Evolutionary conservation across 805 yeast genomes (phyloP).

Genomic region (Komagataella mondaviorum): DNA sequence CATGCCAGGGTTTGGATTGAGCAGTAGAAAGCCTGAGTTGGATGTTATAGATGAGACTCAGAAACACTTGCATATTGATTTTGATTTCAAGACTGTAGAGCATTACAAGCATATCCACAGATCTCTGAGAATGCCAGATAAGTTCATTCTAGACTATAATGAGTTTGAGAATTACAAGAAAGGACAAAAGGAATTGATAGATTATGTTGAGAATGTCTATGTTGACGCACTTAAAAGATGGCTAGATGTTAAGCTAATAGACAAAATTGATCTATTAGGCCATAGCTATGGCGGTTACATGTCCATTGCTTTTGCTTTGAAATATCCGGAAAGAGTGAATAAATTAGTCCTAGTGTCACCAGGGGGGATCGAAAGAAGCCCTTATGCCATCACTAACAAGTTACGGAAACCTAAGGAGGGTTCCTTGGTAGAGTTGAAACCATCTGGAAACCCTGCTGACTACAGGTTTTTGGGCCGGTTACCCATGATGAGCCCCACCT

Average conservation of each 20-base stretch:
- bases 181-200: conserved; percentile 23
- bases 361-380: conserved; percentile 63
- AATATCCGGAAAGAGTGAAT: conserved; percentile 38
- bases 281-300: conserved; percentile 76
- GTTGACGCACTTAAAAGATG: conserved; percentile 49
- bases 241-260: conserved; percentile 36
- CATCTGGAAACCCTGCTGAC: conserved; percentile 28
- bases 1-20: conserved; percentile 40
- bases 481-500: conserved; percentile 23
- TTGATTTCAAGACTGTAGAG: conserved; percentile 8
- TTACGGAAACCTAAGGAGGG: conserved; percentile 10
- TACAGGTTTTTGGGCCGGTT: conserved; percentile 32
- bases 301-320: conserved; percentile 48
- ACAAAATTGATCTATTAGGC: conserved; percentile 49
- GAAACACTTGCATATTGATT: conserved; percentile 13
- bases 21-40: conserved; percentile 27
- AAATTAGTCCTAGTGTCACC: conserved; percentile 57
- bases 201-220: conserved; percentile 41
- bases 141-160: conserved; percentile 7
- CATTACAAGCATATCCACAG: conserved; percentile 11
- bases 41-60: conserved; percentile 9
- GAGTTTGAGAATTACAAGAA: conserved; percentile 17
- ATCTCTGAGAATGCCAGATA: conserved; percentile 11
- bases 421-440: conserved; percentile 10
- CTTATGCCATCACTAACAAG: conserved; percentile 38